A percentile compares a stretch with the other conserved stretches of the same genome.
Evolutionary conservation across 176 grass and related monocot genomes (phyloP).

Genomic region (Carex parvula): DNA sequence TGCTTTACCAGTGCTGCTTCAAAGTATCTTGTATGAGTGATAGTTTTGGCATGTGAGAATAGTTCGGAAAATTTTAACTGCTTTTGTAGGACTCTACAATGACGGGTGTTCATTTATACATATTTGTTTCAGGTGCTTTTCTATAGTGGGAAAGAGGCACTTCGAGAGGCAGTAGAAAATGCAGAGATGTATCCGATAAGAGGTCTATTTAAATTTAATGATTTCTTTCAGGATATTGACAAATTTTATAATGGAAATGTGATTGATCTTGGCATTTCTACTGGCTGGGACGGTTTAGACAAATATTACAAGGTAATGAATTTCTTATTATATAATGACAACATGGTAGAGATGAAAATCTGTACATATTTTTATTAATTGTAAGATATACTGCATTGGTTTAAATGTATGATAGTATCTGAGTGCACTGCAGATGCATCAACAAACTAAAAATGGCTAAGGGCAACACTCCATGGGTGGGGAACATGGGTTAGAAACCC

Average conservation of each 20-base stretch:
- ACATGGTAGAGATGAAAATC: not conserved
- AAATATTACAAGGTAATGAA: conserved; percentile 67
- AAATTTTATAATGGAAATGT: conserved; percentile 69
- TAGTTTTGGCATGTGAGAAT: not conserved
- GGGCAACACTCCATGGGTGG: not conserved
- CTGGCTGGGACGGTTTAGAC: conserved; percentile 86
- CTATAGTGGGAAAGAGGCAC: conserved; percentile 70
- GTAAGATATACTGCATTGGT: not conserved
- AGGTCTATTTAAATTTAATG: conserved; percentile 70
- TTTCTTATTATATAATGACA: not conserved
- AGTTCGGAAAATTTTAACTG: not conserved
- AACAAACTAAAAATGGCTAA: not conserved
- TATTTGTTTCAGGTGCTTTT: conserved; percentile 65
- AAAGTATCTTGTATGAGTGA: not conserved
- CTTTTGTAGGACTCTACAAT: not conserved
- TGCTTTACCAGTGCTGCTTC: not conserved
- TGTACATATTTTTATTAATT: not conserved
- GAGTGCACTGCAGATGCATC: not conserved
- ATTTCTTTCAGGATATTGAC: conserved; percentile 81
- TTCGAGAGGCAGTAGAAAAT: conserved; percentile 69
- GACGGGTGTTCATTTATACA: not conserved
- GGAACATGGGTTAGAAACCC: not conserved
- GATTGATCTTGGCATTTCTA: conserved; percentile 55
- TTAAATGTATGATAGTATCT: not conserved
- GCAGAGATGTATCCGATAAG: conserved; percentile 91